Conservation (phyloP, 2,329 filamentous ascomycete genomes). For the Geosmithia putterillii region DNA sequence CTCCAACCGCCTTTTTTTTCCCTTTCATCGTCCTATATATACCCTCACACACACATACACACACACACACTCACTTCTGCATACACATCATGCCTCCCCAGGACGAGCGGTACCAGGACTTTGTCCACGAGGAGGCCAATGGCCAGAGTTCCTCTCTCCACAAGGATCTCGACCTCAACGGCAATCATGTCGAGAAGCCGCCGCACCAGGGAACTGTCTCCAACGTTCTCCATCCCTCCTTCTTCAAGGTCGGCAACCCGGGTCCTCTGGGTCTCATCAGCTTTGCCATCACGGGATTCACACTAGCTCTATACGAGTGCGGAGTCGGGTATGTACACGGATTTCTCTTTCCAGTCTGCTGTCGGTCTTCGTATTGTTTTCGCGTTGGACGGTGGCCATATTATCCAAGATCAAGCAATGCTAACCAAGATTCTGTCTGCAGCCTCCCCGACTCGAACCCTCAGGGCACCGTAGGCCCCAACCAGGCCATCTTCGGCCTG, state of each 20-base stretch:
- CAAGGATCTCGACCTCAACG: not conserved
- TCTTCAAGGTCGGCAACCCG: conserved; percentile 42
- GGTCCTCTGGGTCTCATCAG: conserved; percentile 47
- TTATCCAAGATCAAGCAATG: too few relatives aligned
- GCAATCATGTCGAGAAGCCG: not conserved
- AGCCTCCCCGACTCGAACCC: conserved; percentile 21
- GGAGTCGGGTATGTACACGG: conserved; percentile 31
- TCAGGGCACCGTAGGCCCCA: conserved; percentile 17
- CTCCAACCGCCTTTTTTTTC: too few relatives aligned
- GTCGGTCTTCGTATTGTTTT: too few relatives aligned
- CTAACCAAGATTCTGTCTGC: not conserved
- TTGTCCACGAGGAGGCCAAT: not conserved
- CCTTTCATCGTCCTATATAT: too few relatives aligned
- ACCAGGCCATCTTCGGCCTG: conserved; percentile 22
- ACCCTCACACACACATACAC: too few relatives aligned
- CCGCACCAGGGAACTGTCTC: conserved; percentile 19
- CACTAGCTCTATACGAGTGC: conserved; percentile 35
- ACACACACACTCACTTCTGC: not conserved
- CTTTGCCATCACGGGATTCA: conserved; percentile 55
- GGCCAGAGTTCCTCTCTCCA: not conserved
- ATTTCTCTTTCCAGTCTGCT: too few relatives aligned
- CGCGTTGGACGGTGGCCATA: too few relatives aligned
- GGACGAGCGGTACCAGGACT: not conserved
- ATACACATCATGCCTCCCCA: not conserved
- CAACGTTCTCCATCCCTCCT: conserved; percentile 18